phyloP scores from a whole-genome alignment of 805 yeast genomes.

The Ogataea siamensis region DNA sequence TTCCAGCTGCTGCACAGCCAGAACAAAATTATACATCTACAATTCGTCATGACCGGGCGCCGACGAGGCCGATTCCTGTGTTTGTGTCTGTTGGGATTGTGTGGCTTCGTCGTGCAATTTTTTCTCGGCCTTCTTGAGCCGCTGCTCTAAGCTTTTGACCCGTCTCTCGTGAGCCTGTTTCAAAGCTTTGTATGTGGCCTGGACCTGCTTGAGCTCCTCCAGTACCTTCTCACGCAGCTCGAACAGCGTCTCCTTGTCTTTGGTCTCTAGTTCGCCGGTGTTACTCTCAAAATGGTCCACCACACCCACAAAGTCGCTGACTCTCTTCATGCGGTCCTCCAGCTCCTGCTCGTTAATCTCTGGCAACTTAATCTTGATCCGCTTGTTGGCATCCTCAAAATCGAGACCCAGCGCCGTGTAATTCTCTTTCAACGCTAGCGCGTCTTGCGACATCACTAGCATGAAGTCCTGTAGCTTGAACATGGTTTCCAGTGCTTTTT shows the following conservation, averaged over 20 bases:
- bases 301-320: constrained; percentile 31
- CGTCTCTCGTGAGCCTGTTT: constrained; percentile 31
- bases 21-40: constrained; percentile 10
- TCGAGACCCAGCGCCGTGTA: constrained; percentile 48
- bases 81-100: constrained; percentile 10
- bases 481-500: constrained; percentile 41
- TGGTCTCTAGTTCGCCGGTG: constrained; percentile 16
- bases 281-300: constrained; percentile 30
- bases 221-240: constrained; percentile 24
- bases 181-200: constrained; percentile 15
- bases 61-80: constrained; percentile 1
- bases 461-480: constrained; percentile 44
- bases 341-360: constrained; percentile 29
- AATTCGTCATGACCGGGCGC: constrained; percentile 24
- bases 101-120: constrained; percentile 25
- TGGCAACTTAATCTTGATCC: constrained; percentile 37
- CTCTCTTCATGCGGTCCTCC: constrained; percentile 24
- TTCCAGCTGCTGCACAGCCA: constrained; percentile 10
- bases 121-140: constrained; percentile 17
- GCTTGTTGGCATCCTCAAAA: constrained; percentile 49
- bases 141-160: constrained; percentile 26
- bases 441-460: constrained; percentile 44
- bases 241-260: constrained; percentile 25
- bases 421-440: constrained; percentile 40
- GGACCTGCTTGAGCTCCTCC: constrained; percentile 20